Percentiles rank a stretch among this genome's conserved stretches.
Conservation (phyloP, 140 eudicot genomes). For the Eryngium alpinum region DNA sequence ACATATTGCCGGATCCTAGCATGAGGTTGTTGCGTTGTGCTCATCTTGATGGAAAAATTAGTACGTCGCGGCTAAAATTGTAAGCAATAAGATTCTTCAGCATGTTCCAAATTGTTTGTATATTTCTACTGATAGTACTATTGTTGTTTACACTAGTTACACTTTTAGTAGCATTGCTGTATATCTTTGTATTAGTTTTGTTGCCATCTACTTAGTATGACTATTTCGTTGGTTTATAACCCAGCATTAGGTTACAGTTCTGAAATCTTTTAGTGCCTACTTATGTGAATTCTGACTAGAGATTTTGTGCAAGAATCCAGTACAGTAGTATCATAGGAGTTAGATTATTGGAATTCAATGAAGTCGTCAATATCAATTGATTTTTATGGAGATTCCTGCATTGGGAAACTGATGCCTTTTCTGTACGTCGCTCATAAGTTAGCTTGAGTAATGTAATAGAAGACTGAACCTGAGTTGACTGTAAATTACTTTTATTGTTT, state of each 20-base stretch:
- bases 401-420: not conserved
- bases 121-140: not conserved
- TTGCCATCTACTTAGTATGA: too few species aligned
- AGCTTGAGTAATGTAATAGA: not conserved
- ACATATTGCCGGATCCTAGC: slow-evolving; percentile 71
- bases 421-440: not conserved
- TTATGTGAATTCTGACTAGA: not conserved
- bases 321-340: not conserved
- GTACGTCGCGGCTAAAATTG: slow-evolving; percentile 82
- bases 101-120: not conserved
- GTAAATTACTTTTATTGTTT: not conserved
- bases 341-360: not conserved
- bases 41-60: slow-evolving; percentile 86
- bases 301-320: not conserved
- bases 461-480: not conserved
- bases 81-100: slow-evolving; percentile 31
- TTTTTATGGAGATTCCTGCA: not conserved
- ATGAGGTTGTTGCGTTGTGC: slow-evolving; percentile 67
- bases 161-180: not conserved
- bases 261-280: not conserved
- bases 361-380: not conserved
- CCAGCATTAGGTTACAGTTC: too few species aligned
- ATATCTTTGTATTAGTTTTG: not conserved
- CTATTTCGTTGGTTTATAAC: too few species aligned
- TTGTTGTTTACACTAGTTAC: not conserved